These are phyloP conservation scores for Phytophthora pseudosyringae DNA, from an alignment of 352 stramenopile species.

Conservation along the genomic window DNA sequence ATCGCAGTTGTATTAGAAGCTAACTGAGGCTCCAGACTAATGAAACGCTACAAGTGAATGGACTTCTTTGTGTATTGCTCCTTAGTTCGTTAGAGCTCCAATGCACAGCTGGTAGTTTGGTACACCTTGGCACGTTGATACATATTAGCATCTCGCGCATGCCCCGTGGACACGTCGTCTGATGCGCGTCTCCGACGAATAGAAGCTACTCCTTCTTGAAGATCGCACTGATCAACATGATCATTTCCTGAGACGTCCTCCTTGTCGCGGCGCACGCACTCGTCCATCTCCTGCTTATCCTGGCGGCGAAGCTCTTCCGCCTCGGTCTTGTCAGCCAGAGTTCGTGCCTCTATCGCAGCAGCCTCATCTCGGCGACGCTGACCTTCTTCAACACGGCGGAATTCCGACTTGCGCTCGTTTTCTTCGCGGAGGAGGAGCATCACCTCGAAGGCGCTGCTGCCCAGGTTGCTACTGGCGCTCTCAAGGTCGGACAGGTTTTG, in stretches of 20 bases:
- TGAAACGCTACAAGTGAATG: background rate
- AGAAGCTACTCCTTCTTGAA: background rate
- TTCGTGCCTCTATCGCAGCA: background rate
- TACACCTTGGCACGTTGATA: no score
- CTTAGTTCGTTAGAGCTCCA: background rate
- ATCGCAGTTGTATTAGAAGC: background rate
- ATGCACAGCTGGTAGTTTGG: background rate
- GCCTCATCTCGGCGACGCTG: background rate
- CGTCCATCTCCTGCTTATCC: slow-evolving; percentile 4
- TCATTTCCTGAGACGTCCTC: background rate
- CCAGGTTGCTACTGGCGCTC: background rate
- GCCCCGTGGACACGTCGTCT: background rate
- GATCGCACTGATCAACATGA: background rate
- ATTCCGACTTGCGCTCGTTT: slow-evolving; percentile 9
- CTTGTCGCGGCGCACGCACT: background rate
- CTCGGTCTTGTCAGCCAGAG: background rate
- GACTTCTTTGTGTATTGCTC: background rate
- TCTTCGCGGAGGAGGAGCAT: slow-evolving; percentile 17
- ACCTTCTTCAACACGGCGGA: background rate
- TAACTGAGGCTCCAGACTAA: background rate
- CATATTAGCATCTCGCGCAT: background rate
- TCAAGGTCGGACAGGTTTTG: background rate
- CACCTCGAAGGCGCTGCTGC: slow-evolving; percentile 3
- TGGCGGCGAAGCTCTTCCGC: slow-evolving; percentile 1
- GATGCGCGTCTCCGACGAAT: background rate